Base-by-base conservation (phyloP, 2,329 filamentous ascomycete genomes). In the Penicillium rolfsii region DNA sequence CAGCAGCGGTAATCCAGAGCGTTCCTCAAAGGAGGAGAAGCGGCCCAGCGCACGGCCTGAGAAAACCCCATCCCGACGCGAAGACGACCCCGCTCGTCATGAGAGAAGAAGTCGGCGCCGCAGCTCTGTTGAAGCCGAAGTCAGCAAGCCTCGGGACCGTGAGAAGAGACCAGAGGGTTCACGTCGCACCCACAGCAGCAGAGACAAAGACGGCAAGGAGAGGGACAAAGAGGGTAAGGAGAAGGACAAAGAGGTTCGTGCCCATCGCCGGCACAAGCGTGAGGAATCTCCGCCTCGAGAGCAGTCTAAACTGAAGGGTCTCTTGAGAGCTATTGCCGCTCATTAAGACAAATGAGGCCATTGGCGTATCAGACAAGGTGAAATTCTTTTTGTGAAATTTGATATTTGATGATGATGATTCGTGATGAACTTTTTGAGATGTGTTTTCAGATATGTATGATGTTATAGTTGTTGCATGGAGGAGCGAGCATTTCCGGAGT, bases 321-420 rank as follows among this genome's bases (percentile, higher is more conserved):
- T 76, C 50, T 61, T 73, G 57, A 71, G 71, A 58, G 64, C 71
- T 5, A 71, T 76, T 62, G 63, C 67, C 64, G 73, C 69, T 38
- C 65, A 73, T 53, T 75, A 60, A 71, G 46, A 12, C 19, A 19
- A 30, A 55, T 58, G 22, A 16, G 0, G 55, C 60, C 59, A 6
- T 36, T 58, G 61, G 61, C 63, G 53, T 36, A 58, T 30, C 38
- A 58, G 64, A 55, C 66, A 5, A 35, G 33, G 7, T 8, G 22
- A 11, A 22, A 24, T 59, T 58, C 53, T 52, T 57, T 52, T 55
- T 58, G 56, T 59, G 61, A 55, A 46, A 38, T 45, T 49, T 59
- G 54, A 55, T 57, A 54, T 54, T 60, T 58, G 41, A 64, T 62
- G 59, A 67, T 60, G 28, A 67, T 60, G 28, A 48, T 56, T 24